Evolutionary conservation across 1,139 yeast genomes (phyloP).

Genomic region (Magnusiomyces suaveolens): DNA sequence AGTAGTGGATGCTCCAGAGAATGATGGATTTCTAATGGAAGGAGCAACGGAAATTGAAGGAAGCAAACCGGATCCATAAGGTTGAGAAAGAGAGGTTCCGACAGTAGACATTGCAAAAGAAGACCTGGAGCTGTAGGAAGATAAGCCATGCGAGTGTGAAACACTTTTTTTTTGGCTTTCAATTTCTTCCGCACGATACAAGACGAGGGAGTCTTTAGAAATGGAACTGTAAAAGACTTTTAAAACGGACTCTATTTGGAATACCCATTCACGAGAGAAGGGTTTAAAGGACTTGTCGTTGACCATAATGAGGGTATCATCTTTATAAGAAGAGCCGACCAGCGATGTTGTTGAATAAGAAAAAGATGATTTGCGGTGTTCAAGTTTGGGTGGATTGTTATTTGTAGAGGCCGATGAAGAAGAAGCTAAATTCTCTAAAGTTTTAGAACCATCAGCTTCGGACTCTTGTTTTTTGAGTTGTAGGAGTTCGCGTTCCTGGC

Average conservation of each 20-base stretch:
- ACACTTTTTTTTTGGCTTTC: conserved; percentile 8
- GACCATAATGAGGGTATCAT: conserved; percentile 21
- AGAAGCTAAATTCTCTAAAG: background rate
- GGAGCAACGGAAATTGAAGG: conserved; percentile 15
- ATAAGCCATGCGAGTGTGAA: background rate
- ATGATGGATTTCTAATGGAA: conserved; percentile 5
- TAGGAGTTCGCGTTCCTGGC: background rate
- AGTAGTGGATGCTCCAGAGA: background rate
- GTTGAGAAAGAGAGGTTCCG: conserved; percentile 5
- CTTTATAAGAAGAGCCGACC: conserved; percentile 9
- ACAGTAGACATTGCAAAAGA: conserved; percentile 7
- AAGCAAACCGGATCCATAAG: conserved; percentile 6
- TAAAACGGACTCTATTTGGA: conserved; percentile 23
- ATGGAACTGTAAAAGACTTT: conserved; percentile 24
- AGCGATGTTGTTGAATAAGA: conserved; percentile 8
- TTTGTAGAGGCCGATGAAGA: background rate
- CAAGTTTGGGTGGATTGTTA: background rate
- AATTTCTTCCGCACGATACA: conserved; percentile 20
- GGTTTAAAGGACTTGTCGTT: conserved; percentile 18
- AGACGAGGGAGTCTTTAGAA: conserved; percentile 24
- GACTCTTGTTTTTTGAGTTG: background rate
- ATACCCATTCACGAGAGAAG: conserved; percentile 25
- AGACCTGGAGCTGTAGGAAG: conserved; percentile 3
- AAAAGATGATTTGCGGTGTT: conserved; percentile 13
- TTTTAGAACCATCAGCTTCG: background rate